A percentile compares a stretch with the other conserved stretches of the same genome.
These are phyloP conservation scores for Immersiella caudata DNA, from an alignment of 495 filamentous ascomycete genomes.

Conservation along the genomic window DNA sequence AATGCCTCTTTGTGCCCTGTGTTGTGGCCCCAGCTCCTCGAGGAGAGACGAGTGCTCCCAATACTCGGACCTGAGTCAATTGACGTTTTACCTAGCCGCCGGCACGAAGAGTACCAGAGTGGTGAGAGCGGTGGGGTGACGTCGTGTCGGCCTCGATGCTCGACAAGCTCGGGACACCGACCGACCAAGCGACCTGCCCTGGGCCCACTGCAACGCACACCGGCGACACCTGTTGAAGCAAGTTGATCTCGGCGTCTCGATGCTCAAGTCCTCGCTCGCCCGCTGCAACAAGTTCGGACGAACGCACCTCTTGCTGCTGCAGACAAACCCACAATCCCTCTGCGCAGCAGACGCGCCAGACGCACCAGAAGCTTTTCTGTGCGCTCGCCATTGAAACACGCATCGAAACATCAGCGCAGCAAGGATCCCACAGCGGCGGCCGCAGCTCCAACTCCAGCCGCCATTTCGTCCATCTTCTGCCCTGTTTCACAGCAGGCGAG, in stretches of 20 bases:
- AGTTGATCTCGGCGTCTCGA: background rate
- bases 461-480: background rate
- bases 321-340: background rate
- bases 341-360: background rate
- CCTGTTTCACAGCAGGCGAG: background rate
- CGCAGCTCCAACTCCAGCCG: background rate
- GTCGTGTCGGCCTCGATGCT: constrained; percentile 1
- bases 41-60: background rate
- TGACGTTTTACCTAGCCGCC: constrained; percentile 14
- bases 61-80: background rate
- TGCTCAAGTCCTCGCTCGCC: background rate
- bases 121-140: background rate
- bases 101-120: background rate
- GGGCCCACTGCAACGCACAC: background rate
- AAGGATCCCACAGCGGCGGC: background rate
- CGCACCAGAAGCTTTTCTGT: background rate
- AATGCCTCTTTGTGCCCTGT: background rate
- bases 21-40: background rate
- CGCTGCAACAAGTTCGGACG: background rate
- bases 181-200: background rate
- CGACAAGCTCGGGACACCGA: background rate
- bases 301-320: background rate
- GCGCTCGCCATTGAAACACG: background rate
- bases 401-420: background rate
- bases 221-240: background rate